Conservation (phyloP, 805 yeast genomes). For the Yarrowia osloensis region DNA sequence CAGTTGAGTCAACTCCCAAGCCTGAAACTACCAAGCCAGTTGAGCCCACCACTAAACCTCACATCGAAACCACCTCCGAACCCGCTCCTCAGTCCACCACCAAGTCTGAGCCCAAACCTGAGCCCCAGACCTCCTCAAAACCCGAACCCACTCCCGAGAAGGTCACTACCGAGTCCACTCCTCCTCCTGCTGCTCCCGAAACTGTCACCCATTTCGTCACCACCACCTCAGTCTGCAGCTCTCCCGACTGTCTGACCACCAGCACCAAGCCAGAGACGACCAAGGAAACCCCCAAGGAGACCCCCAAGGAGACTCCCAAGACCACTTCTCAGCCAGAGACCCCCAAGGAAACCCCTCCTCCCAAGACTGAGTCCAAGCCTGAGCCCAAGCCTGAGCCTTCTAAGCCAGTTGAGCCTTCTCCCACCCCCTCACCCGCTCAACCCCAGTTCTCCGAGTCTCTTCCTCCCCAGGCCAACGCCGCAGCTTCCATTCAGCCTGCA, state of each 20-base stretch:
- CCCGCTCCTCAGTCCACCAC: background rate
- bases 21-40: background rate
- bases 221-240: background rate
- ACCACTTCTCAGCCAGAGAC: background rate
- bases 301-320: background rate
- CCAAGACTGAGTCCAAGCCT: background rate
- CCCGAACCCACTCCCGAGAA: too few relatives aligned
- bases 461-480: background rate
- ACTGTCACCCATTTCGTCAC: background rate
- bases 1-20: background rate
- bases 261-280: too few relatives aligned
- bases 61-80: background rate
- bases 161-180: background rate
- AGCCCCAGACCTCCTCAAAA: too few relatives aligned
- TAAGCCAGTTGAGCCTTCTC: background rate
- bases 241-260: background rate
- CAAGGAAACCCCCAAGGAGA: background rate
- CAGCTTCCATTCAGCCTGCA: background rate
- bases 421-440: background rate
- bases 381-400: background rate
- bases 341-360: background rate
- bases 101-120: background rate
- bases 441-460: background rate
- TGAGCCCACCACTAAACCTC: too few relatives aligned
- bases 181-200: background rate